phyloP scores from a whole-genome alignment of 129 eudicot species.

The Flaveria brownii region DNA sequence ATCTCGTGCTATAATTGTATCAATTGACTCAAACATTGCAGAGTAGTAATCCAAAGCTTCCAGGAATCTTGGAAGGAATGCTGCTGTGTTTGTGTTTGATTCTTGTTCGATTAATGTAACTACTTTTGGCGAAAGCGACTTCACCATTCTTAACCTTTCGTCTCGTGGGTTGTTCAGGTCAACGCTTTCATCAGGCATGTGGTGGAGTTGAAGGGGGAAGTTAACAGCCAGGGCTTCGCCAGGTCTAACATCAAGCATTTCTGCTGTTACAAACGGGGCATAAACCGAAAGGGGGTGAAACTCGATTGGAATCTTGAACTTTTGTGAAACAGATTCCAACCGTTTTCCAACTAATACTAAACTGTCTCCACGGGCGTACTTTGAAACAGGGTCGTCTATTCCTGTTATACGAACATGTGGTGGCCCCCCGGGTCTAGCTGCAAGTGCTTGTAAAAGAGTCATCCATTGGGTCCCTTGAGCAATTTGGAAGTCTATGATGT shows the following conservation, averaged over 20 bases:
- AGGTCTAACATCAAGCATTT: slow-evolving; percentile 71
- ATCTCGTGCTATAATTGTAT: slow-evolving; percentile 61
- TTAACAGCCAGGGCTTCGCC: slow-evolving; percentile 88
- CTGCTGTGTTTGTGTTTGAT: slow-evolving; percentile 86
- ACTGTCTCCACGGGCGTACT: slow-evolving; percentile 80
- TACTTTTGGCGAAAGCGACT: slow-evolving; percentile 73
- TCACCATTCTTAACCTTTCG: slow-evolving; percentile 76
- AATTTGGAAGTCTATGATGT: slow-evolving; percentile 90
- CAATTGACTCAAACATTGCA: slow-evolving; percentile 90
- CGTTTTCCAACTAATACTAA: slow-evolving; percentile 64
- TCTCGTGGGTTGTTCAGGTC: slow-evolving; percentile 87
- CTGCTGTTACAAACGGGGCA: slow-evolving; percentile 9
- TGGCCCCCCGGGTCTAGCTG: slow-evolving; percentile 80
- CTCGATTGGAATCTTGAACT: slow-evolving; percentile 74
- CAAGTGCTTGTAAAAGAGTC: slow-evolving; percentile 90
- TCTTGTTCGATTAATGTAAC: slow-evolving; percentile 94
- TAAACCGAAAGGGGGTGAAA: slow-evolving; percentile 49
- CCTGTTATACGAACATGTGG: slow-evolving; percentile 90
- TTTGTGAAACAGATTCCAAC: slow-evolving; percentile 58
- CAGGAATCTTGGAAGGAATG: slow-evolving; percentile 73
- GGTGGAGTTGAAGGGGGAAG: slow-evolving; percentile 89
- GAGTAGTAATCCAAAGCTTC: slow-evolving; percentile 75
- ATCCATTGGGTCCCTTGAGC: slow-evolving; percentile 96
- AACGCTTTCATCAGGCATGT: slow-evolving; percentile 90
- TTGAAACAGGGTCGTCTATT: slow-evolving; percentile 74